These are phyloP conservation scores for Penicillium griseofulvum DNA, from an alignment of 2,329 filamentous ascomycete genomes.

Conservation along the genomic window DNA sequence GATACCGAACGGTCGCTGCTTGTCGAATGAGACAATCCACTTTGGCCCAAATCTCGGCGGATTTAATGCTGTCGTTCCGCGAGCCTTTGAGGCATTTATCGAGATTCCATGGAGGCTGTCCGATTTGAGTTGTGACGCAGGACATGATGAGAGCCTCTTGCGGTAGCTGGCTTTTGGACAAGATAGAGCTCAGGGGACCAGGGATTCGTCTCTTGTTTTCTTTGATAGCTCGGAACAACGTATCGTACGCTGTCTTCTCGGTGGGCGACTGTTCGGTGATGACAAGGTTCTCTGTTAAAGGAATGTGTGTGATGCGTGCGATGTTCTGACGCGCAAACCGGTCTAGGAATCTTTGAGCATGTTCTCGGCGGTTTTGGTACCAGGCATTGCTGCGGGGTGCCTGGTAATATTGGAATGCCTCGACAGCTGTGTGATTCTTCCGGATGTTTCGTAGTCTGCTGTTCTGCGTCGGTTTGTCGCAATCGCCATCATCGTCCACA, in stretches of 20 bases:
- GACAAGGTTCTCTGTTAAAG: constrained; percentile 44
- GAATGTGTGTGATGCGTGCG: constrained; percentile 47
- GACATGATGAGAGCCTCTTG: constrained; percentile 45
- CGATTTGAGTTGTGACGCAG: constrained; percentile 38
- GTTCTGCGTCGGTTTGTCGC: constrained; percentile 44
- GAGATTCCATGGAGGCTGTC: constrained; percentile 24
- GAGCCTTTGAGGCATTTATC: constrained; percentile 18
- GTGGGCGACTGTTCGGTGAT: constrained; percentile 46
- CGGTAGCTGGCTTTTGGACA: constrained; percentile 38
- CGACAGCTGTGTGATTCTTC: constrained; percentile 42
- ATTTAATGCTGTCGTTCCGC: background rate
- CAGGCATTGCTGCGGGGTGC: constrained; percentile 51
- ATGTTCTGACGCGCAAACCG: constrained; percentile 51
- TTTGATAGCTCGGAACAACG: constrained; percentile 55
- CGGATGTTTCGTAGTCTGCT: constrained; percentile 41
- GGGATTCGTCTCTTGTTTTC: constrained; percentile 26
- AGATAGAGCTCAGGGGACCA: constrained; percentile 44
- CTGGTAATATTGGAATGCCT: constrained; percentile 56
- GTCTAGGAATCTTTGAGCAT: constrained; percentile 57
- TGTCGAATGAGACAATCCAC: background rate
- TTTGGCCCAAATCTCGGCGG: background rate
- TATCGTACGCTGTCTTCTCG: constrained; percentile 55
- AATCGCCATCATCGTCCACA: constrained; percentile 50
- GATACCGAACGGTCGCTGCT: background rate
- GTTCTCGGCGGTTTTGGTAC: constrained; percentile 51